Conservation (phyloP, 2,329 filamentous ascomycete genomes). For the Dendryphion nanum region DNA sequence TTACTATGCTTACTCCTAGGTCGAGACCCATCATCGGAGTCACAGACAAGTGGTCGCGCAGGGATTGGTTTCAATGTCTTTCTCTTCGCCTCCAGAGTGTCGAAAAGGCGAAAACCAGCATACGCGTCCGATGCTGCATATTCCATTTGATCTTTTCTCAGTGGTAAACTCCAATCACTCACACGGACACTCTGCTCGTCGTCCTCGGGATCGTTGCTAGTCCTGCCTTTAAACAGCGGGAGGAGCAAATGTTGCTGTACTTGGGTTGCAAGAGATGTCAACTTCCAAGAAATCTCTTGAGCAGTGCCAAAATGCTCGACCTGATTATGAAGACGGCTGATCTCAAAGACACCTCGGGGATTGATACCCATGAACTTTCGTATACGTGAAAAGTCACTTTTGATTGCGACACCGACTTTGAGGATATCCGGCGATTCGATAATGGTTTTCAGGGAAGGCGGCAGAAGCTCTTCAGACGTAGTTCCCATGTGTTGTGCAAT, state of each 20-base stretch:
- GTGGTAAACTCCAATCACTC: constrained; percentile 68
- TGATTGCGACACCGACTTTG: constrained; percentile 76
- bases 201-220: too few species aligned
- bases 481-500: constrained; percentile 53
- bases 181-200: constrained; percentile 69
- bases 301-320: constrained; percentile 57
- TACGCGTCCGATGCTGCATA: constrained; percentile 83
- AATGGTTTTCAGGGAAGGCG: constrained; percentile 67
- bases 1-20: background rate
- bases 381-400: constrained; percentile 63
- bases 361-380: constrained; percentile 60
- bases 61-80: constrained; percentile 66
- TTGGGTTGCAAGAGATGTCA: constrained; percentile 67
- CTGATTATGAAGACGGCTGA: constrained; percentile 81
- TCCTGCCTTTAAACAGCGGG: constrained; percentile 81
- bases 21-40: constrained; percentile 49
- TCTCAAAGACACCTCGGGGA: constrained; percentile 69
- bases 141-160: constrained; percentile 66
- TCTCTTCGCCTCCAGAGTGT: constrained; percentile 68
- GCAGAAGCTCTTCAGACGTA: constrained; percentile 56
- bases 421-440: constrained; percentile 68
- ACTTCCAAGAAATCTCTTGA: constrained; percentile 52
- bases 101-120: constrained; percentile 73
- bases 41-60: constrained; percentile 66
- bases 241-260: constrained; percentile 69